Conservation (phyloP, 352 stramenopile species). For the Pythium plurisporium region DNA sequence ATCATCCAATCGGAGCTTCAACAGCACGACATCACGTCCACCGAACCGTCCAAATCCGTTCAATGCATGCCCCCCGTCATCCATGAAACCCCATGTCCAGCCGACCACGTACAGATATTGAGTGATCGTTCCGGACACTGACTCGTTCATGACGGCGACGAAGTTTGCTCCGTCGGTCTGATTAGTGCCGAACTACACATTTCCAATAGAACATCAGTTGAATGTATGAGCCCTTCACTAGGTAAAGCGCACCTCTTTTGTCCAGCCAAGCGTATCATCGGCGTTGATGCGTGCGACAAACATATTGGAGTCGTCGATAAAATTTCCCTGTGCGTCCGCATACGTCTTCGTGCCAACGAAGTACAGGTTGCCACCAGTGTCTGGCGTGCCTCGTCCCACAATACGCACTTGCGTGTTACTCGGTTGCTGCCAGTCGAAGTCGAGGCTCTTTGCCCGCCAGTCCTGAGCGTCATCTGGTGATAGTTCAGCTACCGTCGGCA, state of each 20-base stretch:
- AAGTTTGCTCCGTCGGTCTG: slow-evolving; percentile 52
- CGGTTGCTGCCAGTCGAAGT: slow-evolving; percentile 55
- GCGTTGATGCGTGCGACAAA: slow-evolving; percentile 50
- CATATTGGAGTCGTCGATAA: slow-evolving; percentile 36
- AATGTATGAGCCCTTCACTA: not conserved
- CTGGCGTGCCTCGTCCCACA: slow-evolving; percentile 29
- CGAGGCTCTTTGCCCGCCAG: slow-evolving; percentile 34
- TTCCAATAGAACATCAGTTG: not conserved
- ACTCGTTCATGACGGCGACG: slow-evolving; percentile 51
- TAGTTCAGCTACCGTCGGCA: slow-evolving; percentile 3
- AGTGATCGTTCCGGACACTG: not conserved
- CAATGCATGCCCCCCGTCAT: slow-evolving; percentile 60
- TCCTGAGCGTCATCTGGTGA: slow-evolving; percentile 33
- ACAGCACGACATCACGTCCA: slow-evolving; percentile 59
- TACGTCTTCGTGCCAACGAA: slow-evolving; percentile 52
- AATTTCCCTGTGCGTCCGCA: slow-evolving; percentile 3
- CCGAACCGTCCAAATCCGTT: slow-evolving; percentile 71
- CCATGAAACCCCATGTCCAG: slow-evolving; percentile 67
- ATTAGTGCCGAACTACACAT: slow-evolving; percentile 43
- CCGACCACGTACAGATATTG: slow-evolving; percentile 57
- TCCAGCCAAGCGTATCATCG: slow-evolving; percentile 46
- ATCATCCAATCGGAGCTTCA: slow-evolving; percentile 38
- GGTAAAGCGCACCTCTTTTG: slow-evolving; percentile 30
- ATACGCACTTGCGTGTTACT: slow-evolving; percentile 38
- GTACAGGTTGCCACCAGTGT: slow-evolving; percentile 47